These are phyloP conservation scores for Annona cherimola DNA, from an alignment of 164 flowering plant species.

Conservation along the genomic window DNA sequence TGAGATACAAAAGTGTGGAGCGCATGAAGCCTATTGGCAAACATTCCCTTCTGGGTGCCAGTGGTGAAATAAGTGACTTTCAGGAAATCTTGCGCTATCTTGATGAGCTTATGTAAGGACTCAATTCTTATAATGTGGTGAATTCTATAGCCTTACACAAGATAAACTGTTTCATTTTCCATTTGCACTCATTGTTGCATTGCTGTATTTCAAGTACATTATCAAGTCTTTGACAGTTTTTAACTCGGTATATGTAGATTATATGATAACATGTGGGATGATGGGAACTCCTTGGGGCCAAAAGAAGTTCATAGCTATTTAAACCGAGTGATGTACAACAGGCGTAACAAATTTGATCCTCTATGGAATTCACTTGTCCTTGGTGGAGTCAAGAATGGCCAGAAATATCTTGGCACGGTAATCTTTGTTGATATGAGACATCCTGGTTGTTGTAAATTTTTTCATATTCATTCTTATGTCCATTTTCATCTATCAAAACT, in stretches of 20 bases:
- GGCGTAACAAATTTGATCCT: conserved; percentile 50
- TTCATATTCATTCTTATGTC: not conserved
- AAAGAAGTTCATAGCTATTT: conserved; percentile 88
- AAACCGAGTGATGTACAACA: conserved; percentile 38
- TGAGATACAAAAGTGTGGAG: conserved; percentile 89
- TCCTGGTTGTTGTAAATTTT: not conserved
- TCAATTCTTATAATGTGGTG: not conserved
- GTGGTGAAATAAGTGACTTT: conserved; percentile 97
- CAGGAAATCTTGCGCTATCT: conserved; percentile 85
- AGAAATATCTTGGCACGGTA: conserved; percentile 95
- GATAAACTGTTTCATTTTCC: not conserved
- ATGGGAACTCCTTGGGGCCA: conserved; percentile 92
- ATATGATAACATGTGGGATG: conserved; percentile 98
- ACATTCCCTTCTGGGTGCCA: conserved; percentile 93
- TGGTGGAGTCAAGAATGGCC: conserved; percentile 92
- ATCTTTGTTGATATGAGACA: not conserved
- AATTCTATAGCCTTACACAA: not conserved
- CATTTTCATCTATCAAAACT: not conserved
- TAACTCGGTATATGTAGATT: conserved; percentile 39
- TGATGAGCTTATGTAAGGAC: conserved; percentile 84
- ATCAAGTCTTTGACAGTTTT: not conserved
- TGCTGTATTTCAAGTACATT: not conserved
- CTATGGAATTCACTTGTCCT: conserved; percentile 95
- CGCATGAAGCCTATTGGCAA: conserved; percentile 81
- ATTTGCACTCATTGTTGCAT: not conserved